Evolutionary conservation across 2,329 filamentous ascomycete genomes (phyloP), one percentile per base, ranked within the genome.

Genomic region (Intubia oerlemansii): DNA sequence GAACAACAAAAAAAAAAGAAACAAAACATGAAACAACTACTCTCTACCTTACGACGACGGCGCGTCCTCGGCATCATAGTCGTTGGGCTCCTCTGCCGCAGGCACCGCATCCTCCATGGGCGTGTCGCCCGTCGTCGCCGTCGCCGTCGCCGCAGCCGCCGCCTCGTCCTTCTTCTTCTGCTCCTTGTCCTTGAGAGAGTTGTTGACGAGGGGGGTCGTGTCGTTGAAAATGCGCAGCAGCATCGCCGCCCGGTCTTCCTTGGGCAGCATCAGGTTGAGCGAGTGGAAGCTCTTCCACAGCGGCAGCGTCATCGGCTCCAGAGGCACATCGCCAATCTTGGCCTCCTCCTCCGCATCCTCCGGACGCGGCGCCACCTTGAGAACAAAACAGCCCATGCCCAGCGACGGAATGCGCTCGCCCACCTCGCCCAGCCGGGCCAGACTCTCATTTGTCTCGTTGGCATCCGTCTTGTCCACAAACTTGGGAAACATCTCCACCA

Each of bases 401-500:
- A 93, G 68, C 36, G 80, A 71, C 26, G 70, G 60, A 2, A 90
- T 75, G 29, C 73, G 65, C 51, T 84, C 76, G 34, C 81, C 84
- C 35, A 95, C 85, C 56, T 95, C 88, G 35, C 75, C 76, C 20
- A 93, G 66, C 27, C 68, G 60, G 46, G 68, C 62, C 67, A 74
- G 84, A 33, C 67, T 73, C 30, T 72, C 68, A 34, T 73, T 69
- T 36, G 69, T 61, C n/a, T n/a, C n/a, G n/a, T n/a, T n/a, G n/a
- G n/a, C n/a, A n/a, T n/a, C n/a, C 19, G 8, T n/a, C 8, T n/a
- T n/a, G n/a, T 21, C 19, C 8, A 21, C 19, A 34, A 95, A 71
- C 47, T 81, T 84, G 29, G 85, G 84, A 54, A 98, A 98, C 80
- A 98, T 92, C 53, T 98, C 85, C 30, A 84, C 73, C 27, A 98